Percentiles rank a stretch among this genome's conserved stretches.
Evolutionary conservation across 164 flowering plant species (phyloP).

Genomic region (Magnolia changhungtana): DNA sequence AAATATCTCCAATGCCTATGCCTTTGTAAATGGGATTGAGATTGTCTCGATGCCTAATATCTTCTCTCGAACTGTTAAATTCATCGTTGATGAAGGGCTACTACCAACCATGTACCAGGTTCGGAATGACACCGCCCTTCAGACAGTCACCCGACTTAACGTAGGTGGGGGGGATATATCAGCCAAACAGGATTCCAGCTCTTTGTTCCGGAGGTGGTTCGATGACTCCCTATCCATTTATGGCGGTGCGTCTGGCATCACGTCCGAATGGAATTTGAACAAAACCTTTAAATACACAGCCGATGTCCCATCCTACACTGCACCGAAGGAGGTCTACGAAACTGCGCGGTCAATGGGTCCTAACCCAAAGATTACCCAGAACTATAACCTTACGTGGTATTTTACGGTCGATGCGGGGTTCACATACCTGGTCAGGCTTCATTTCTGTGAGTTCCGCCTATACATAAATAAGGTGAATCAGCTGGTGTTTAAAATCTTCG

Average conservation of each 20-base stretch:
- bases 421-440: constrained; percentile 62
- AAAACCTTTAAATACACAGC: constrained; percentile 25
- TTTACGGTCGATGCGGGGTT: constrained; percentile 54
- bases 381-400: constrained; percentile 62
- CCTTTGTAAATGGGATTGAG: constrained; percentile 94
- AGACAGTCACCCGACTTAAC: constrained; percentile 65
- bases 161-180: constrained; percentile 68
- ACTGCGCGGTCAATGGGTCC: constrained; percentile 50
- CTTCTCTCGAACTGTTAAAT: constrained; percentile 31
- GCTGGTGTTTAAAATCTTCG: constrained; percentile 56
- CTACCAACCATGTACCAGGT: constrained; percentile 3
- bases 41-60: constrained; percentile 75
- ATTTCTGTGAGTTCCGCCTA: constrained; percentile 66
- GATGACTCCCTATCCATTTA: constrained; percentile 49
- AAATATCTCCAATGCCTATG: constrained; percentile 40
- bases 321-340: constrained; percentile 53
- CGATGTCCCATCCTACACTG: constrained; percentile 18
- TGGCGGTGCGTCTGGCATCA: constrained; percentile 34
- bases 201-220: constrained; percentile 25
- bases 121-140: constrained; percentile 60
- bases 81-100: constrained; percentile 12
- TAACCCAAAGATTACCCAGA: constrained; percentile 27
- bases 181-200: constrained; percentile 21
- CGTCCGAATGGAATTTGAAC: constrained; percentile 24
- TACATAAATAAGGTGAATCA: constrained; percentile 47